A percentile compares a stretch with the other conserved stretches of the same genome.
phyloP scores from a whole-genome alignment of 306 rosid genomes.

The Ochetophila trinervis region DNA sequence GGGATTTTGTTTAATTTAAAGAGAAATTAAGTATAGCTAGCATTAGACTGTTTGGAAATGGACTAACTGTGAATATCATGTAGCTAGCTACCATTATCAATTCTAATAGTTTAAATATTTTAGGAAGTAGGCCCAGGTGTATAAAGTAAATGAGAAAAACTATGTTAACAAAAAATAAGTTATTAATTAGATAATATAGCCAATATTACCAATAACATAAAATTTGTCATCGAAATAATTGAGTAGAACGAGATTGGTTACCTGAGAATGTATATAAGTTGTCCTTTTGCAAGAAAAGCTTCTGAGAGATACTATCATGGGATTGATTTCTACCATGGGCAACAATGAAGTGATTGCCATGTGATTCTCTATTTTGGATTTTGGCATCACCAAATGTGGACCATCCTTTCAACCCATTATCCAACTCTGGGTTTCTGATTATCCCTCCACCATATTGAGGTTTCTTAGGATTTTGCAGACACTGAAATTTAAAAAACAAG shows the following conservation, averaged over 20 bases:
- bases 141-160: too few relatives aligned
- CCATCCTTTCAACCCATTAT: conserved; percentile 63
- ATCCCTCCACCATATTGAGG: conserved; percentile 77
- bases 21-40: too few relatives aligned
- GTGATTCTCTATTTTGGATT: conserved; percentile 39
- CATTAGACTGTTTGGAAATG: too few relatives aligned
- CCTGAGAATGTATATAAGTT: conserved; percentile 63
- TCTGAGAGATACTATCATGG: conserved; percentile 50
- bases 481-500: conserved; percentile 33
- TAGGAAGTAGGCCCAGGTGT: too few relatives aligned
- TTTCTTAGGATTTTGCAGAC: conserved; percentile 46
- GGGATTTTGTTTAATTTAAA: too few relatives aligned
- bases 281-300: conserved; percentile 31
- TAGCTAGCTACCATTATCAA: too few relatives aligned
- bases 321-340: conserved; percentile 49
- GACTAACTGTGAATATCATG: too few relatives aligned
- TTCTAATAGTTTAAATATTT: too few relatives aligned
- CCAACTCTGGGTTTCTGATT: conserved; percentile 61
- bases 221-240: too few relatives aligned
- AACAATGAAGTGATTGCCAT: conserved; percentile 55
- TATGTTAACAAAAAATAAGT: too few relatives aligned
- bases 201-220: too few relatives aligned
- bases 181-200: too few relatives aligned
- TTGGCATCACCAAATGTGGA: conserved; percentile 40
- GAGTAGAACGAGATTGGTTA: neutral